Conservation (phyloP, 169 alveolate genomes). For the Cyclospora cayetanensis region DNA sequence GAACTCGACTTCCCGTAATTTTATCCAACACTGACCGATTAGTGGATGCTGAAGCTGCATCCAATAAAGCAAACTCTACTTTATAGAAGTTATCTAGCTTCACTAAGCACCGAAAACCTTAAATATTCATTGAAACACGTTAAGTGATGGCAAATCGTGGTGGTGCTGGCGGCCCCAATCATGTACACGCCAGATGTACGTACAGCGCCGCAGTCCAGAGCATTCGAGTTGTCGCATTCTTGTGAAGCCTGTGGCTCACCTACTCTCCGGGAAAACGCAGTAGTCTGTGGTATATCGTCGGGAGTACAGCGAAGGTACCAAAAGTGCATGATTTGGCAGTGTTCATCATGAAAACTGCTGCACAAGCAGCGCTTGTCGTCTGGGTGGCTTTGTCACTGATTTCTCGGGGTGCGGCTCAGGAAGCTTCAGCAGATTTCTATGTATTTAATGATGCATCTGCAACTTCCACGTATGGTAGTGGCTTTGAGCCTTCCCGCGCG, state of each 20-base stretch:
- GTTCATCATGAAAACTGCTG: neutral
- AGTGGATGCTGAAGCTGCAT: too few relatives aligned
- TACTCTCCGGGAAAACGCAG: neutral
- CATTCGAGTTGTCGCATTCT: neutral
- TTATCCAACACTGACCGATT: too few relatives aligned
- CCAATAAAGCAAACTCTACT: too few relatives aligned
- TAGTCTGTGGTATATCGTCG: neutral
- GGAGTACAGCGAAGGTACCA: neutral
- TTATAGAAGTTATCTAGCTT: too few relatives aligned
- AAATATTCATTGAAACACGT: too few relatives aligned
- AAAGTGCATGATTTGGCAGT: neutral
- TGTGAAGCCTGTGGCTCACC: neutral
- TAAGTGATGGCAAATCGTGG: too few relatives aligned
- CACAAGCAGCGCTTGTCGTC: neutral
- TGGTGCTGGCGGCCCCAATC: too few relatives aligned
- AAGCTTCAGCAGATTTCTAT: conserved; percentile 80
- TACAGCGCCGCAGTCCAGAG: neutral
- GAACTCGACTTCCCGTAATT: too few relatives aligned
- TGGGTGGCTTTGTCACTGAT: neutral
- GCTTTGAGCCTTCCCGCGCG: conserved; percentile 81
- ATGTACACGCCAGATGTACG: neutral
- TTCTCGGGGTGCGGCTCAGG: conserved; percentile 26
- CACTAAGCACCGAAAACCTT: too few relatives aligned
- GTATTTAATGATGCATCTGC: conserved; percentile 82
- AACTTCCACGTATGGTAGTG: conserved; percentile 78